Evolutionary conservation across 345 rosid genomes (phyloP).

Genomic region (Bruguiera gymnorhiza): DNA sequence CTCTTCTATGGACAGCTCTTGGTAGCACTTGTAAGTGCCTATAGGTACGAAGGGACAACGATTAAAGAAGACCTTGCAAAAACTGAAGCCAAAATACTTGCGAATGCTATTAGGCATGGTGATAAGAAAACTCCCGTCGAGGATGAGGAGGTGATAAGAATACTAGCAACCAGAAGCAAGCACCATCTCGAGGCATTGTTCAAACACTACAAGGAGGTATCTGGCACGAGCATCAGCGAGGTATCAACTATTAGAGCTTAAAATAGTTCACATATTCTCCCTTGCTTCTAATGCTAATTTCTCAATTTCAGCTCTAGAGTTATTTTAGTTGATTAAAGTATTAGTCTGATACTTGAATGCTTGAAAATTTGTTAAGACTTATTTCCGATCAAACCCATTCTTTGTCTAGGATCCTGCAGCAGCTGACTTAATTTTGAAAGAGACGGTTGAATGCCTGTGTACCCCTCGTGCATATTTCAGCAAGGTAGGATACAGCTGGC

Average conservation of each 20-base stretch:
- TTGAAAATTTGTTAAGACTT: not conserved
- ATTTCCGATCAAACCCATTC: not conserved
- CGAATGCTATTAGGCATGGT: conserved; percentile 37
- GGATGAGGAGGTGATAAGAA: conserved; percentile 64
- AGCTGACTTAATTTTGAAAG: conserved; percentile 36
- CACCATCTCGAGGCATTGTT: conserved; percentile 53
- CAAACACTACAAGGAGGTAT: conserved; percentile 45
- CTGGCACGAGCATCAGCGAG: conserved; percentile 47
- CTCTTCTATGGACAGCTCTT: conserved; percentile 48
- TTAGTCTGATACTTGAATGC: not conserved
- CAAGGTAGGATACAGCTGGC: conserved; percentile 39
- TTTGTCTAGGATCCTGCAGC: conserved; percentile 49
- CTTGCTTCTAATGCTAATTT: too few species aligned
- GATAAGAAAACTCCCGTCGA: conserved; percentile 35
- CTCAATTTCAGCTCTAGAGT: not conserved
- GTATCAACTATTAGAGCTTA: conserved; percentile 23
- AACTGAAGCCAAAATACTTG: conserved; percentile 59
- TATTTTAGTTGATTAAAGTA: not conserved
- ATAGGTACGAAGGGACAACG: conserved; percentile 74
- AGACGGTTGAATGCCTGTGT: conserved; percentile 58
- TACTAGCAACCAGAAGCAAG: conserved; percentile 81
- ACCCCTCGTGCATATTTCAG: conserved; percentile 60
- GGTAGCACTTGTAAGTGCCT: conserved; percentile 88
- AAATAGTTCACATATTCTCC: too few species aligned
- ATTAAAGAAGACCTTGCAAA: conserved; percentile 55